Conservation (phyloP, 1,284 basidiomycete genomes). For the Anthracocystis walkeri region DNA sequence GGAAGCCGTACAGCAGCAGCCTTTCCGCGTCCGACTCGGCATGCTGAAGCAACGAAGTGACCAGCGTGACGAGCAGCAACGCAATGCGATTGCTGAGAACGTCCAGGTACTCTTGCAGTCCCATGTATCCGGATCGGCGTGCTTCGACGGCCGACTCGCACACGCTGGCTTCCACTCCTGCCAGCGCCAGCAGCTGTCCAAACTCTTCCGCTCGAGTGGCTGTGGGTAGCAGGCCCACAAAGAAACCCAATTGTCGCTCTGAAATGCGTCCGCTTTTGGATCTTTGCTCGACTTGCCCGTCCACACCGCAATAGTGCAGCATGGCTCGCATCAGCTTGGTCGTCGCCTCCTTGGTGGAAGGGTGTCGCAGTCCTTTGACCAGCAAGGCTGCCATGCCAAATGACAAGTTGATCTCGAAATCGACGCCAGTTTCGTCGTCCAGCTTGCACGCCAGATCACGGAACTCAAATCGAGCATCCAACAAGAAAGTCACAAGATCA, state of each 20-base stretch:
- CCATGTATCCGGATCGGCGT: constrained; percentile 42
- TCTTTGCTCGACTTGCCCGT: constrained; percentile 38
- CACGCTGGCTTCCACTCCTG: constrained; percentile 41
- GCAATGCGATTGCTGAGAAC: constrained; percentile 61
- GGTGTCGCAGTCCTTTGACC: constrained; percentile 64
- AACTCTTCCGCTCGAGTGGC: constrained; percentile 59
- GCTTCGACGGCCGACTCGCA: constrained; percentile 48
- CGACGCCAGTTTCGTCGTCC: constrained; percentile 65
- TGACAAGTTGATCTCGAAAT: constrained; percentile 66
- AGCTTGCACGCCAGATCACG: constrained; percentile 59
- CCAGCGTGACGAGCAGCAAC: constrained; percentile 59
- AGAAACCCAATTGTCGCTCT: constrained; percentile 59
- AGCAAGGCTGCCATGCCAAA: constrained; percentile 64
- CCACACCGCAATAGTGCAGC: constrained; percentile 52
- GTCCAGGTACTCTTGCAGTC: constrained; percentile 54
- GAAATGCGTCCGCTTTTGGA: constrained; percentile 52
- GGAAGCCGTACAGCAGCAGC: constrained; percentile 59
- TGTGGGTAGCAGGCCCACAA: constrained; percentile 60
- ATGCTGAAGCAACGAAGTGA: constrained; percentile 59
- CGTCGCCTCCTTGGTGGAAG: constrained; percentile 56
- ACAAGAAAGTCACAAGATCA: constrained; percentile 54
- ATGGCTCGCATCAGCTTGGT: constrained; percentile 57
- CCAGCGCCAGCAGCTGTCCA: constrained; percentile 54
- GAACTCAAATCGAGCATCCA: constrained; percentile 63
- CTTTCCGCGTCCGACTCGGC: constrained; percentile 59